Evolutionary conservation across 1,284 basidiomycete genomes (phyloP), one percentile per base, ranked within the genome.

Genomic region (Trichosporon ovoides): DNA sequence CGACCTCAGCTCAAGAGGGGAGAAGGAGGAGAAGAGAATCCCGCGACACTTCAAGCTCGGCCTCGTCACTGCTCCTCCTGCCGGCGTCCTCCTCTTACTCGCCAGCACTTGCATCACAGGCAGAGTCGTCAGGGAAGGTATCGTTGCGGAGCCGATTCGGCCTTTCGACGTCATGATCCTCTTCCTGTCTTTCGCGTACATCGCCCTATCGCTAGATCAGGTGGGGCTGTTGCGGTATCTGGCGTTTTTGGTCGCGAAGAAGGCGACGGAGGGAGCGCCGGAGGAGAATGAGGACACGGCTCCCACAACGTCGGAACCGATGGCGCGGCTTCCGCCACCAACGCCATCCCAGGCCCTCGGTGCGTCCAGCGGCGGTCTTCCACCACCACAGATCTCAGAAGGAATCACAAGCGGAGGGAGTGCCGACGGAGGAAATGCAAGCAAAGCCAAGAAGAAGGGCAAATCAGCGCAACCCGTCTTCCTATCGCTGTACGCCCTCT

Each of bases 161-260:
- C 94, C 95, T 0, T 90, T 94, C 69, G 91, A 96, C 73, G 92
- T 98, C 61, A 84, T 98, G 75, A 89, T 91, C 28, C 80, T 98
- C 5, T 97, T 98, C 78, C 85, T 92, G 64, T 89, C 88, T 2
- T 81, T 98, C 55, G 84, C 93, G 0, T 98, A 98, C 78, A 88
- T 98, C 78, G 87, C 94, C 3, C 88, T 97, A 52, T 91, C 91
- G 0, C 82, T 98, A 37, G 94, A 98, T 70, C 65, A 65, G 12
- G 93, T 91, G 0, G 94, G 95, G 2, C 80, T 95, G 12, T 81
- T 98, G 5, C 85, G 88, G 48, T 89, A 87, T 50, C 84, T 93
- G 2, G 93, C 94, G 0, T 91, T 91, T 74, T 87, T 84, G 81
- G 91, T 96, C 61, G 87, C 87, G 58, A 85, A 86, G 60, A 85